phyloP scores from a whole-genome alignment of 352 stramenopile species.

The Pythium rishiriense region DNA sequence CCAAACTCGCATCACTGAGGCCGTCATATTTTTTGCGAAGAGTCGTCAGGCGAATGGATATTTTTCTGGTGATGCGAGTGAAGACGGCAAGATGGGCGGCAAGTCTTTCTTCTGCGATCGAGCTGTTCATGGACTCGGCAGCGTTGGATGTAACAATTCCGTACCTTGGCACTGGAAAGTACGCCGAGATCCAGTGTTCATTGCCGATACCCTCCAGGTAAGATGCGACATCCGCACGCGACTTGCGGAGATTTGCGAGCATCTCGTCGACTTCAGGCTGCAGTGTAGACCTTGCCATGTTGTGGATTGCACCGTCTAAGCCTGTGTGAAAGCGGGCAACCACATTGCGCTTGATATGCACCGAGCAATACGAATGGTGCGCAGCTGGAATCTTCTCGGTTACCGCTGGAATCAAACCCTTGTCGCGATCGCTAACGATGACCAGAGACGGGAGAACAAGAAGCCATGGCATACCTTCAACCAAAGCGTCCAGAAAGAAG shows the following conservation, averaged over 20 bases:
- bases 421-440: conserved; percentile 13
- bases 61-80: not conserved
- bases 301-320: conserved; percentile 1
- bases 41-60: not conserved
- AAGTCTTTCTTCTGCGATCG: conserved; percentile 2
- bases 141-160: conserved; percentile 16
- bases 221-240: not conserved
- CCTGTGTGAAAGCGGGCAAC: not conserved
- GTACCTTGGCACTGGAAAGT: conserved; percentile 5
- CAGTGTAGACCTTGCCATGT: conserved; percentile 1
- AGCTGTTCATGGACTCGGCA: conserved; percentile 18
- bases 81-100: conserved; percentile 2
- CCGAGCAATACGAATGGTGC: conserved; percentile 12
- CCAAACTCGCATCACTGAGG: too few relatives aligned
- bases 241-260: not conserved
- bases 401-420: conserved; percentile 10
- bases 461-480: not conserved
- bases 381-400: not conserved
- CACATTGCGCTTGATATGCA: conserved; percentile 21
- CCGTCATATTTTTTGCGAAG: not conserved
- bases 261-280: too few relatives aligned
- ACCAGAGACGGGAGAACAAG: not conserved
- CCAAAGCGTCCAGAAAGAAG: conserved; percentile 1
- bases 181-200: not conserved
- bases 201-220: conserved; percentile 12